Conservation (phyloP, 768 basidiomycete genomes). For the Wakefieldia striispora region DNA sequence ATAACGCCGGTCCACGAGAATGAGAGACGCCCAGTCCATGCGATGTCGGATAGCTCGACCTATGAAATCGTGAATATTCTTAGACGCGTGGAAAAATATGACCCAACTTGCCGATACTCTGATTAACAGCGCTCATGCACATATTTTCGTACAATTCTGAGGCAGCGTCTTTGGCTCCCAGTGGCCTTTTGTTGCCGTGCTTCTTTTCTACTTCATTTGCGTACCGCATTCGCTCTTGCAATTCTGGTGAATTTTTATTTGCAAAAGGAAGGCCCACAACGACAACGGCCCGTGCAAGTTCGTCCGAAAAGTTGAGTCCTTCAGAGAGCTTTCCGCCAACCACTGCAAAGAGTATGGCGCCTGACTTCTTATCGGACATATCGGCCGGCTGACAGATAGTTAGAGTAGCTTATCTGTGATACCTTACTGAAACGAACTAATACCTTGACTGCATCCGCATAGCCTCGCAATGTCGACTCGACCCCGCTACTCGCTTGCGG, state of each 20-base stretch:
- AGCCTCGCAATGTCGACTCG: slow-evolving; percentile 72
- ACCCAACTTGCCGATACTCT: slow-evolving; percentile 77
- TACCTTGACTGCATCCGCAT: slow-evolving; percentile 49
- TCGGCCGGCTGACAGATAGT: slow-evolving; percentile 17
- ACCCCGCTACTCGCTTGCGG: slow-evolving; percentile 72
- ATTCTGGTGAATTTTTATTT: slow-evolving; percentile 85
- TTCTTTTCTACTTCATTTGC: slow-evolving; percentile 61
- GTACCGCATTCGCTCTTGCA: slow-evolving; percentile 89
- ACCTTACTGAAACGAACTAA: slow-evolving; percentile 15
- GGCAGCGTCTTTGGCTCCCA: slow-evolving; percentile 61
- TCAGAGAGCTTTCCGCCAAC: slow-evolving; percentile 98
- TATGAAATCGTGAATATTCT: slow-evolving; percentile 29
- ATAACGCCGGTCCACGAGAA: slow-evolving; percentile 87
- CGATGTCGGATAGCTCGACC: slow-evolving; percentile 92
- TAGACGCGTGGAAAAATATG: neutral
- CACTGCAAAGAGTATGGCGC: slow-evolving; percentile 89
- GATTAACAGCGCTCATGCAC: slow-evolving; percentile 95
- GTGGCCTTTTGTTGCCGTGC: slow-evolving; percentile 31
- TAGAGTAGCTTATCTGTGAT: neutral
- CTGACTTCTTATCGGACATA: slow-evolving; percentile 37
- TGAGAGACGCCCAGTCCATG: slow-evolving; percentile 87
- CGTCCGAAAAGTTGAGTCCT: slow-evolving; percentile 76
- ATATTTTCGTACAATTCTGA: slow-evolving; percentile 87
- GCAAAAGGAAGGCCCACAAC: slow-evolving; percentile 92
- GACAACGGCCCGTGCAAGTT: slow-evolving; percentile 81